Evolutionary conservation across 768 basidiomycete species (phyloP), one percentile per base, ranked within the genome.

Genomic region (Panellus pusillus): DNA sequence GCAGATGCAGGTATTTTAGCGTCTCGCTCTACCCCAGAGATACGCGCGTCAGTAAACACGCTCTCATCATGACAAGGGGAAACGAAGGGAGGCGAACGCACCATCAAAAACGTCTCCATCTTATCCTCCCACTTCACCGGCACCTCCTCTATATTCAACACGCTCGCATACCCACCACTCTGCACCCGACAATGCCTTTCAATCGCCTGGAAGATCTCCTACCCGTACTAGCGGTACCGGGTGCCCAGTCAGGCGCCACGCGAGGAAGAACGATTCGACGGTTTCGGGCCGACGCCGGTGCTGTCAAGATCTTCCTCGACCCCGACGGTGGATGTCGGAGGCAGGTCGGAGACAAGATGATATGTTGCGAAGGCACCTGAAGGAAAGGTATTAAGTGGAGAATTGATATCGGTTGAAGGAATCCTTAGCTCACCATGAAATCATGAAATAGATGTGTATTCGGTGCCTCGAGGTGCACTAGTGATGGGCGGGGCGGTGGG

Each of bases 31-130:
- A 64, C 13, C 2, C 5, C 29, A 32, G 9, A 3, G 32, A 35
- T 35, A 9, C 9, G 32, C 32, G 19, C 19, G 11, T 44, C 31
- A 44, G 31, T 38, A 11, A n/a, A 32, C 12, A 4, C n/a, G 32
- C 11, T 19, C 18, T 17, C n/a, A 19, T 50, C 8, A 17, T 24
- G 24, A 24, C 19, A 9, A 19, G 39, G 15, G 43, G 18, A 52
- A 54, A 45, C 47, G 51, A 14, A 40, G 39, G 15, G 5, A 60
- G 32, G 5, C 9, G 27, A 13, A 70, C 84, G 39, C 52, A 90
- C 90, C 78, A 96, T 76, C 68, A 94, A 81, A 74, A 95, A 97
- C 17, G 94, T 94, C 72, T 98, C 94, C 94, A 96, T 95, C 68
- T 89, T 87, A 69, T 98, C 93, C 57, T 92, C 87, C 55, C 80